phyloP scores from a whole-genome alignment of 495 filamentous ascomycete species.

The Immersiella caudata region DNA sequence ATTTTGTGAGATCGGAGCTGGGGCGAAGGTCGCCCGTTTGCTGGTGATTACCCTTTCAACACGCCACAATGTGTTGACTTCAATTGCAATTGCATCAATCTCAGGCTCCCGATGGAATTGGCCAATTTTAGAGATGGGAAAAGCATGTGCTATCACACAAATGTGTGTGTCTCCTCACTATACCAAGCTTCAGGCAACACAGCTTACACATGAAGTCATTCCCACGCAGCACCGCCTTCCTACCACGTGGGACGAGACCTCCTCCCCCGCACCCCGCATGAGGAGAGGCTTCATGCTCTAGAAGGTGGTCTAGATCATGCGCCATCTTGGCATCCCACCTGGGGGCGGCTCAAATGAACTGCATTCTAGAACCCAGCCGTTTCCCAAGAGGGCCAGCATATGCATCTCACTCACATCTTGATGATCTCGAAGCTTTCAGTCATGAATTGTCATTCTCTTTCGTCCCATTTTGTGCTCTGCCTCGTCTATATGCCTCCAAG shows the following conservation, averaged over 20 bases:
- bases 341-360: neutral
- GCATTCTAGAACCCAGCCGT: neutral
- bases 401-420: neutral
- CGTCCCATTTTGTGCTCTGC: neutral
- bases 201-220: neutral
- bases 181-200: neutral
- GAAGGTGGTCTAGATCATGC: neutral
- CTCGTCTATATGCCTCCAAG: neutral
- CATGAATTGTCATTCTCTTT: neutral
- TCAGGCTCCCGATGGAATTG: too few relatives aligned
- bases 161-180: neutral
- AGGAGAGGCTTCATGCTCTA: neutral
- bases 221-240: neutral
- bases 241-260: neutral
- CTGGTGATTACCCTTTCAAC: too few relatives aligned
- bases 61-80: too few relatives aligned
- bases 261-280: neutral
- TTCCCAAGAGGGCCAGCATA: too few relatives aligned
- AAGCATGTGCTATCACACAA: too few relatives aligned
- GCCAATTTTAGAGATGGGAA: too few relatives aligned
- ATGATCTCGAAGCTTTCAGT: neutral
- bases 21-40: too few relatives aligned
- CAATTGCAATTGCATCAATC: too few relatives aligned
- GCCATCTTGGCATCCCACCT: neutral
- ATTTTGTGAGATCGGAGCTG: too few relatives aligned